Evolutionary conservation across 331 rosid genomes (phyloP), one percentile per base, ranked within the genome.

Genomic region (Arachis monticola): DNA sequence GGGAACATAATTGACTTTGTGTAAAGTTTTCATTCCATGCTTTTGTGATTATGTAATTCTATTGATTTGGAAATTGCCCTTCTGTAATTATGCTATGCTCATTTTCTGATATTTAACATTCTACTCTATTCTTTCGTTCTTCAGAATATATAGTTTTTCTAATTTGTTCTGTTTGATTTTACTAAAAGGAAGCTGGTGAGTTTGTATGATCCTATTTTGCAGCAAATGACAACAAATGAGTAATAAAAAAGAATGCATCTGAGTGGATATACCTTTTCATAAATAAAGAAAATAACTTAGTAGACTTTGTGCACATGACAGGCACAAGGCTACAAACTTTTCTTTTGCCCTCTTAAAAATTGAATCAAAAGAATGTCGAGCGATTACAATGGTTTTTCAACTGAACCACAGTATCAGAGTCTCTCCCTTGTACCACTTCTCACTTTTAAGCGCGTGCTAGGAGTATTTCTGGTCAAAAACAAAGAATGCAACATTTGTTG

Each of bases 351-450:
- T 52, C 57, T 22, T 66, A 5, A 32, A 27, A 42, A 5, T 8
- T 6, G 50, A 51, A 35, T 59, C 5, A 48, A 51, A 32, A n/a
- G 78, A 64, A 17, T 53, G 52, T 17, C 8, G 57, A 51, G 30
- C 11, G 56, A 42, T 58, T 8, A 83, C 51, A 6, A 51, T 69
- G 48, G 9, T 44, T 44, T 17, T 17, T 17, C 22, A 17, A 17
- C 22, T 17, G 22, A 17, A 17, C 22, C 22, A 78, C 7, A n/a
- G 75, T 78, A 14, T 78, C 40, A 0, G 51, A 17, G 22, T 17
- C 22, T 79, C 75, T 48, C 78, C 85, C 55, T 59, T 70, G 64
- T 69, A 17, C 22, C 45, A 32, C 38, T 32, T 17, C 22, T 17
- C 22, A 17, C 22, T 17, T 17, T 17, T 17, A 17, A 17, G 22